phyloP scores from a whole-genome alignment of 108 stramenopile species.

The Mayamaea pseudoterrestris region DNA sequence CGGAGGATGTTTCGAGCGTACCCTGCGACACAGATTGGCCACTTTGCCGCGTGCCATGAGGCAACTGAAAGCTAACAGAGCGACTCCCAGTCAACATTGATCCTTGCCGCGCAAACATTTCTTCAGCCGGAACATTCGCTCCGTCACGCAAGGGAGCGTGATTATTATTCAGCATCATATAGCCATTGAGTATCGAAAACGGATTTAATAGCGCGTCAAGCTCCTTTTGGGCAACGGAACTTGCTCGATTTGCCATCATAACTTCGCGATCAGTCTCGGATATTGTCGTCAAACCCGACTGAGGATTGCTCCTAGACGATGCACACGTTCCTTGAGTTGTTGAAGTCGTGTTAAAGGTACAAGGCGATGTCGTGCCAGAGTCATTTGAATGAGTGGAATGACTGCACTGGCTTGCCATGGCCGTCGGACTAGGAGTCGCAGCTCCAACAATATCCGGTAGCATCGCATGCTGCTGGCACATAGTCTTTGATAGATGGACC shows the following conservation, averaged over 20 bases:
- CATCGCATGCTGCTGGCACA: no score
- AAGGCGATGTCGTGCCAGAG: not conserved
- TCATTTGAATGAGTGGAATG: not conserved
- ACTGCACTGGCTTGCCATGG: not conserved
- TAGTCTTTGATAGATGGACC: no score
- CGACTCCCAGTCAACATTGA: not conserved
- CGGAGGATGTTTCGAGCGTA: not conserved
- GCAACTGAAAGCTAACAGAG: not conserved
- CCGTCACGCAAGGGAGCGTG: constrained; percentile 1
- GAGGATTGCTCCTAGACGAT: not conserved
- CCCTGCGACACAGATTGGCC: not conserved
- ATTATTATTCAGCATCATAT: not conserved
- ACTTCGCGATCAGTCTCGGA: constrained; percentile 8
- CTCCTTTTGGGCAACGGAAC: constrained; percentile 2
- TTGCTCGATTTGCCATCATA: not conserved
- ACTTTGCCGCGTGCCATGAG: not conserved
- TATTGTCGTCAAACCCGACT: not conserved
- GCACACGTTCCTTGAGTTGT: not conserved
- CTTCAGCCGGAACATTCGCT: not conserved
- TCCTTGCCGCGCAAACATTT: not conserved
- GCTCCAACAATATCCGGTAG: no score
- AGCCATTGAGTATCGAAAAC: not conserved
- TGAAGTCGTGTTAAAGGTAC: not conserved
- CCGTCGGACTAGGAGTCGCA: not conserved
- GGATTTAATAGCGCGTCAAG: not conserved